Conservation (phyloP, 2,329 filamentous ascomycete genomes). For the Sporothrix variecibatus region DNA sequence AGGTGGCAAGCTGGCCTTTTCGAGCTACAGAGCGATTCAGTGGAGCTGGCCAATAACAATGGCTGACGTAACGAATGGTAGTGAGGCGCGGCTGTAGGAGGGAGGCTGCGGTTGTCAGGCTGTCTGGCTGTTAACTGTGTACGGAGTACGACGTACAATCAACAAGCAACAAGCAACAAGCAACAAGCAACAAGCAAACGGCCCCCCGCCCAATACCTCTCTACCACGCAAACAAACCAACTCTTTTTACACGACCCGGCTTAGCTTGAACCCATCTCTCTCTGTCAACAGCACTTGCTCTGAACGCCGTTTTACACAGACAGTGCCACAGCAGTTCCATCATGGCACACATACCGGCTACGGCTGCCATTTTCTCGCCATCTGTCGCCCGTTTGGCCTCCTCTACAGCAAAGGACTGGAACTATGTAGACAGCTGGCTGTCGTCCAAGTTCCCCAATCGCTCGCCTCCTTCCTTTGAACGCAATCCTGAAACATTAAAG, state of each 20-base stretch:
- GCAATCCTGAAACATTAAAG: slow-evolving; percentile 76
- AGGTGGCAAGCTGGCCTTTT: slow-evolving; percentile 24
- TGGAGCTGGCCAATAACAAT: neutral
- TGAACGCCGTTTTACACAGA: neutral
- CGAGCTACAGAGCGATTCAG: neutral
- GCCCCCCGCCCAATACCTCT: no score
- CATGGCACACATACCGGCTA: slow-evolving; percentile 45
- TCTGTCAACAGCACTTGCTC: no score
- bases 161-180: no score
- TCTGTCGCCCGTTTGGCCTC: slow-evolving; percentile 72
- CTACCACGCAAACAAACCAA: neutral
- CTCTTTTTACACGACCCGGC: neutral
- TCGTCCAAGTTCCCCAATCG: slow-evolving; percentile 66
- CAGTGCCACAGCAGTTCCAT: neutral
- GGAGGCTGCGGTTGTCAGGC: no score
- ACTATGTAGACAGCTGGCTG: slow-evolving; percentile 83
- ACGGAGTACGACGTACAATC: no score
- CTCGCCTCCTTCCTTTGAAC: slow-evolving; percentile 73
- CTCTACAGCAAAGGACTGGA: slow-evolving; percentile 87
- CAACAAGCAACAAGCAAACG: no score
- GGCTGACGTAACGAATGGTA: neutral
- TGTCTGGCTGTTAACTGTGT: neutral
- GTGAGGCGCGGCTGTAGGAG: neutral
- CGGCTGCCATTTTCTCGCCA: slow-evolving; percentile 65
- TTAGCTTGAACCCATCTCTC: no score